Base-by-base conservation (phyloP, 148 eudicot species). In the Spergularia bocconei region DNA sequence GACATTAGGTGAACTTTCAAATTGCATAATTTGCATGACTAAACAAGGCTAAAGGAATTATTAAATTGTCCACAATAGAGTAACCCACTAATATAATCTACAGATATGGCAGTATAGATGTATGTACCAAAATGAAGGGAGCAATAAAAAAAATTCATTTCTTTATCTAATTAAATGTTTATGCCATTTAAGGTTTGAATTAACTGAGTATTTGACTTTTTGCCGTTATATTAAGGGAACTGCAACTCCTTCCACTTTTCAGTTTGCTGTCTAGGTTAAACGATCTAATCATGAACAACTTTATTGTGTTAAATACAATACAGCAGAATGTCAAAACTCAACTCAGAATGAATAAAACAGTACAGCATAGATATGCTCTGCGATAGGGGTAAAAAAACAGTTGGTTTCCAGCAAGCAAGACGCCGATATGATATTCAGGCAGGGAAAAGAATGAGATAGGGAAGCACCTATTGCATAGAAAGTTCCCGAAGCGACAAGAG, bases 401-500 rank as follows among this genome's bases (percentile, higher is more conserved):
- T 6, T 50, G 33, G 48, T 7, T 53, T 11, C 21, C 21, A 39
- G 12, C 53, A 14, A 19, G 13, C 15, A 29, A 61, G 39, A 78
- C 13, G 53, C 13, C 14, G 52, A 11, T 58, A 13, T 44, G 52
- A 54, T 67, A 29, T 59, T 66, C 61, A 73, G 4, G 48, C 15
- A 25, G 5, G 57, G 9, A 65, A 72, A 10, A 53, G 9, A 48
- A 53, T 64, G 57, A 66, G 71, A 55, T 12, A 47, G 57, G 74
- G 71, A 50, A 21, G 47, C 86, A 95, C 99, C 94, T 90, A 78
- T 96, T 96, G 87, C 99, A 96, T 75, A 96, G 85, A 85, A 96
- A 96, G 86, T 96, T 96, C 33, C 93, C 98, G 70, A 96, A 96
- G 74, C 98, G 98, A 77, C 94, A 92, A 56, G 99, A 92, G 64